phyloP scores from a whole-genome alignment of 139 green algal genomes.

The Spirogloea muscicola region DNA sequence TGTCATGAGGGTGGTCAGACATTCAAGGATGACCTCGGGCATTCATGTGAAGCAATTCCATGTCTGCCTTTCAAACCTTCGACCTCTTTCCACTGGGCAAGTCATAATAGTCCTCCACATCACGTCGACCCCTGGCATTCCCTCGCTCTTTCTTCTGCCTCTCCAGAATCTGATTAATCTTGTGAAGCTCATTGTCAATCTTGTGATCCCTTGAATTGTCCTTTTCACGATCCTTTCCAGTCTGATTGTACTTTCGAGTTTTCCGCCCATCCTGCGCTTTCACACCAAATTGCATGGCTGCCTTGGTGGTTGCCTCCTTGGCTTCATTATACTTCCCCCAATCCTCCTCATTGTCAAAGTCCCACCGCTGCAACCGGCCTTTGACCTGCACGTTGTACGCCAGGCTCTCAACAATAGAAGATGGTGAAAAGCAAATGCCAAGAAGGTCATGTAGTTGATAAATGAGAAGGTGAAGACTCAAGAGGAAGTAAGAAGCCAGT shows the following conservation, averaged over 20 bases:
- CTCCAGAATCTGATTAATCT: conserved; percentile 66
- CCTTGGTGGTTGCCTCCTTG: conserved; percentile 63
- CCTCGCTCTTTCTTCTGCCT: conserved; percentile 62
- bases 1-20: no score
- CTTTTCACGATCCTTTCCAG: conserved; percentile 48
- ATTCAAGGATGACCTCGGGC: no score
- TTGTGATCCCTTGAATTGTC: no score
- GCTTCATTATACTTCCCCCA: conserved; percentile 64
- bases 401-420: no score
- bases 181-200: conserved; percentile 63
- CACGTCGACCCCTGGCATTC: not conserved
- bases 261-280: conserved; percentile 68
- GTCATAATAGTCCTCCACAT: conserved; percentile 10
- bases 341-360: conserved; percentile 77
- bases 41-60: no score
- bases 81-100: not conserved
- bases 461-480: no score
- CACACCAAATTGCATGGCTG: conserved; percentile 73
- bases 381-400: conserved; percentile 41
- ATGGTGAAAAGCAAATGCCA: no score
- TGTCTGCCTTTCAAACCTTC: no score
- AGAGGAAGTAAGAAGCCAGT: no score
- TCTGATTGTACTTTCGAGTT: conserved; percentile 49
- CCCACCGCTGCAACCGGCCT: conserved; percentile 48
- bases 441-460: no score